These are phyloP conservation scores for Russula sp. DNA, from an alignment of 768 basidiomycete genomes.

Conservation along the genomic window DNA sequence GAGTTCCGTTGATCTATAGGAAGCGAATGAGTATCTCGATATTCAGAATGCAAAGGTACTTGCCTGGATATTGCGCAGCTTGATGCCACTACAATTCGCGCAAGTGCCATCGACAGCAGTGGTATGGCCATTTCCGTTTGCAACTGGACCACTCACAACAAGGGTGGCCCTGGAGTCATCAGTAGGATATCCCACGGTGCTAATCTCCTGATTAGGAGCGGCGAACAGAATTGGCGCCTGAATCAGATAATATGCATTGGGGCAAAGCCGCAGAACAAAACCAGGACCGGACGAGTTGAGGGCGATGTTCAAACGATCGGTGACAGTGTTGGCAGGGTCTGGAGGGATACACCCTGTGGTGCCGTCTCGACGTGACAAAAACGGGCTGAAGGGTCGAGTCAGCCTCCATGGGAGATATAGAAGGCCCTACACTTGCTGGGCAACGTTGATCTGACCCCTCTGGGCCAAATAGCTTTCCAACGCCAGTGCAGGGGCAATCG, in stretches of 20 bases:
- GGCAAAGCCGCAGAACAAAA: constrained; percentile 64
- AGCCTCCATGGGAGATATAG: neutral
- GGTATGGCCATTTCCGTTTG: constrained; percentile 60
- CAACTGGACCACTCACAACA: constrained; percentile 57
- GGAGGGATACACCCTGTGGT: constrained; percentile 34
- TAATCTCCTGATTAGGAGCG: constrained; percentile 71
- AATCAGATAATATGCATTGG: constrained; percentile 53
- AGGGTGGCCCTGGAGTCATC: constrained; percentile 62
- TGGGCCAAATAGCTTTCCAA: neutral
- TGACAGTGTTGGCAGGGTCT: constrained; percentile 53
- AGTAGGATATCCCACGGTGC: constrained; percentile 69
- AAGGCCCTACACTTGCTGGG: neutral
- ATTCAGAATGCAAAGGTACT: constrained; percentile 4
- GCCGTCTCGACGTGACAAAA: neutral
- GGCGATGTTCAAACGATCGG: constrained; percentile 58
- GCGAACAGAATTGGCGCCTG: constrained; percentile 62
- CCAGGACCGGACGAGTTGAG: constrained; percentile 61
- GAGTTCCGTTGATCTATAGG: constrained; percentile 70
- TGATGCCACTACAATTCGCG: constrained; percentile 49
- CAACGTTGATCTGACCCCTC: neutral
- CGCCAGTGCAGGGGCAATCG: neutral
- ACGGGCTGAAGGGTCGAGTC: neutral
- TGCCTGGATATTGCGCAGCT: constrained; percentile 69
- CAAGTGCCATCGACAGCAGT: constrained; percentile 70
- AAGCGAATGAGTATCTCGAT: neutral